Conservation (phyloP, 1,284 basidiomycete species). For the Sanghuangporus baumii region DNA sequence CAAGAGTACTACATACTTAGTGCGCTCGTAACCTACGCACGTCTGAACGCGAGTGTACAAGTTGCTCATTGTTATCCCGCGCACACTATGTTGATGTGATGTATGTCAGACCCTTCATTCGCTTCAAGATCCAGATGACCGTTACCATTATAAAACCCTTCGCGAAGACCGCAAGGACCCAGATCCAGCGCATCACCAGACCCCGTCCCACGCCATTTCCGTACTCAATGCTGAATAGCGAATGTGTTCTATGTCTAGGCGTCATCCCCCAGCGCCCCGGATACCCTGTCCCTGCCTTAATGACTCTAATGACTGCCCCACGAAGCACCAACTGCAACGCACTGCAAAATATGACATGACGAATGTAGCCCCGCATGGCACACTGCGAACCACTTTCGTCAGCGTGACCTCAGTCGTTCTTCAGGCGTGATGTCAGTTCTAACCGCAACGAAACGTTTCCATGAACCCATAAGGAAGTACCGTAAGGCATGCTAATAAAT, state of each 20-base stretch:
- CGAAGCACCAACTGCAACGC: neutral
- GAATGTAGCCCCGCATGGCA: neutral
- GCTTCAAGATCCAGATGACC: neutral
- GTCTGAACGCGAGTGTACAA: no score
- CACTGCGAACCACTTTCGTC: neutral
- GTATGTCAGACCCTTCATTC: neutral
- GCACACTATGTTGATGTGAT: neutral
- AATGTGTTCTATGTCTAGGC: no score
- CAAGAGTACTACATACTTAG: no score
- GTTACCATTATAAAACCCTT: neutral
- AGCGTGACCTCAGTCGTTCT: neutral
- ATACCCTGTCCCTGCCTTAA: no score
- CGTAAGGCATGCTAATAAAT: neutral
- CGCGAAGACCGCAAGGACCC: neutral
- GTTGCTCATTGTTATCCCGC: neutral
- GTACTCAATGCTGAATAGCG: neutral
- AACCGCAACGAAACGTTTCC: neutral
- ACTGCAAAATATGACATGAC: no score
- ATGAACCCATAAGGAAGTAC: neutral
- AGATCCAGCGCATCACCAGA: constrained; percentile 2
- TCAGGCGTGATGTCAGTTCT: constrained; percentile 1
- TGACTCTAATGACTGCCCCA: neutral
- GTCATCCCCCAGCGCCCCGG: no score
- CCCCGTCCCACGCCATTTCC: neutral
- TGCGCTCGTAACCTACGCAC: neutral